Conservation (phyloP, 106 monocot species). For the Gastrodia elata region DNA sequence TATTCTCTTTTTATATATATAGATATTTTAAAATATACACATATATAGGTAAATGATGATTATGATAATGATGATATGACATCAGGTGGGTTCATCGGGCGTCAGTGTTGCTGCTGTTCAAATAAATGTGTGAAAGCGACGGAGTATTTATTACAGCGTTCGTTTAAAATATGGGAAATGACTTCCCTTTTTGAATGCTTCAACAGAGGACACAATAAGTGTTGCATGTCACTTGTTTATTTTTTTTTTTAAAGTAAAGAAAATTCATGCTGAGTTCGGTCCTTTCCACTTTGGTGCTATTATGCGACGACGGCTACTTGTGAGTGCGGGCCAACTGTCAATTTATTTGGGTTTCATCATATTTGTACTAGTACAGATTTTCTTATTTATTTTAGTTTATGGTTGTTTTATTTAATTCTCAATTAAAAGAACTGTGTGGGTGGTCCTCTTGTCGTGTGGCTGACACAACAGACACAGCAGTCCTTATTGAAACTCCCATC, state of each 20-base stretch:
- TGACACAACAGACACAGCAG: not conserved
- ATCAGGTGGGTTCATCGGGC: not conserved
- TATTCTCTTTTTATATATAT: constrained; percentile 2
- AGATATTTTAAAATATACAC: too few relatives aligned
- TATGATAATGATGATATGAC: not conserved
- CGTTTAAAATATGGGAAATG: not conserved
- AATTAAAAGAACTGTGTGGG: not conserved
- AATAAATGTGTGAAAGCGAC: not conserved
- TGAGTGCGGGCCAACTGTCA: not conserved
- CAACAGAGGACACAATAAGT: not conserved
- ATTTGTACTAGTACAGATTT: not conserved
- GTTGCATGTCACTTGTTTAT: too few relatives aligned
- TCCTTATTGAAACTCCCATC: not conserved
- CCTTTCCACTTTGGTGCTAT: not conserved
- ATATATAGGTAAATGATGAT: too few relatives aligned
- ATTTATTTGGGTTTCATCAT: not conserved
- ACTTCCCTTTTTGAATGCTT: not conserved
- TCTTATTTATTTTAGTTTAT: not conserved
- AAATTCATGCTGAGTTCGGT: too few relatives aligned
- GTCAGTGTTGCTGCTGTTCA: not conserved
- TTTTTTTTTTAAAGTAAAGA: too few relatives aligned
- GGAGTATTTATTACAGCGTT: not conserved
- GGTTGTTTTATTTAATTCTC: not conserved
- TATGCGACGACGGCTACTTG: too few relatives aligned
- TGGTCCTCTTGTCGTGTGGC: not conserved